Evolutionary conservation across 441 rosid genomes (phyloP), one percentile per base, ranked within the genome.

Genomic region (Codiaeum variegatum): DNA sequence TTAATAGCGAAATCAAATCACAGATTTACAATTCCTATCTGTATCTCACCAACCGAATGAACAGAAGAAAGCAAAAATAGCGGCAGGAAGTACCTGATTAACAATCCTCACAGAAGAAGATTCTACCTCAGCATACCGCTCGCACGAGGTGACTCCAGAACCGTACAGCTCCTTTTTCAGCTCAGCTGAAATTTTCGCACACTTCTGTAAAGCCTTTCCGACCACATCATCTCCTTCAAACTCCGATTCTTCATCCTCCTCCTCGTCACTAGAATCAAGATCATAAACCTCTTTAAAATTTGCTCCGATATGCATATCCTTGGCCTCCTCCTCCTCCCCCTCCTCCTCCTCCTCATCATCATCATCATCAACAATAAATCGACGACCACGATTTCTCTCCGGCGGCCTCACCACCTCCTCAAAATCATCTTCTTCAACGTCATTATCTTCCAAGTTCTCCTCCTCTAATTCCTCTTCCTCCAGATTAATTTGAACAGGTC

Each of bases 111-210:
- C 91, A 1, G 97, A 83, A 71, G 97, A 87, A 80, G 92, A 76
- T 73, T 91, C 98, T 31, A 95, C 95, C 84, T 92, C 94, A 3
- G 98, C 81, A 70, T 92, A 95, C 18, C 88, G 86, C 9, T 91
- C 94, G 68, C 93, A 90, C 8, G 90, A 77, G 23, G 89, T 73
- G 44, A 73, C 85, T 6, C 92, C 80, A 31, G 91, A 84, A 66
- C 99, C 98, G 63, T 88, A 92, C 12, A 94, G 83, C 83, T 88
- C 94, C 71, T 81, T 85, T 77, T 89, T 85, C 40, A 94, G 84
- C 76, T 88, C 97, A 31, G 83, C 77, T 2, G 99, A 92, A 77
- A 88, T 94, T 71, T 86, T 91, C 2, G 93, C 86, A 76, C 98
- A 94, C 78, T 88, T 92, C 70, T 88, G 96, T 79, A 92, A 73